phyloP scores from a whole-genome alignment of 495 filamentous ascomycete genomes.

The Daldinia bambusicola region DNA sequence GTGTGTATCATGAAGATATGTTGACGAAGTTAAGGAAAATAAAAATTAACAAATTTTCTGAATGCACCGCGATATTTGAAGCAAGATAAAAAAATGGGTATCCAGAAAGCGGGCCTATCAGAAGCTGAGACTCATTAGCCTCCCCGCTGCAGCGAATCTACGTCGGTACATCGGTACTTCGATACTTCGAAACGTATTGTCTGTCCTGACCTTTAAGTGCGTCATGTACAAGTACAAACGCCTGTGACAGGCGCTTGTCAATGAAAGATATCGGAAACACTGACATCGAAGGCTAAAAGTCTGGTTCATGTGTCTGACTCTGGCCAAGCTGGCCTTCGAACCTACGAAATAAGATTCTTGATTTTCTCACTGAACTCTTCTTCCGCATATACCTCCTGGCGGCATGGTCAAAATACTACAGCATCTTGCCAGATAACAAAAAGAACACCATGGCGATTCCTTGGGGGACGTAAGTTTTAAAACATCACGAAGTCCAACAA shows the following conservation, averaged over 20 bases:
- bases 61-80: conserved; percentile 15
- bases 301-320: conserved; percentile 3
- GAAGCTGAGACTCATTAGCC: background rate
- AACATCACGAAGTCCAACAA: background rate
- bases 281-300: background rate
- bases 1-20: background rate
- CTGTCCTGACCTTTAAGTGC: conserved; percentile 10
- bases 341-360: background rate
- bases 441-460: conserved; percentile 51
- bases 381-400: conserved; percentile 2
- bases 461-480: conserved; percentile 60
- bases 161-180: background rate
- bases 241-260: background rate
- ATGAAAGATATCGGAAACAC: background rate
- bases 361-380: background rate
- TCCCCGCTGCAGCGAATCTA: conserved; percentile 10
- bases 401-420: conserved; percentile 31
- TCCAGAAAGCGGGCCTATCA: conserved; percentile 6
- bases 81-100: conserved; percentile 25
- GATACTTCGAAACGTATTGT: conserved; percentile 7
- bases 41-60: background rate
- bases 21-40: conserved; percentile 4
- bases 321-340: conserved; percentile 26
- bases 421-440: conserved; percentile 16
- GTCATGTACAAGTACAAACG: conserved; percentile 30